These are phyloP conservation scores for Keithomyces neogunnii DNA, from an alignment of 2,329 filamentous ascomycete species.

Conservation along the genomic window DNA sequence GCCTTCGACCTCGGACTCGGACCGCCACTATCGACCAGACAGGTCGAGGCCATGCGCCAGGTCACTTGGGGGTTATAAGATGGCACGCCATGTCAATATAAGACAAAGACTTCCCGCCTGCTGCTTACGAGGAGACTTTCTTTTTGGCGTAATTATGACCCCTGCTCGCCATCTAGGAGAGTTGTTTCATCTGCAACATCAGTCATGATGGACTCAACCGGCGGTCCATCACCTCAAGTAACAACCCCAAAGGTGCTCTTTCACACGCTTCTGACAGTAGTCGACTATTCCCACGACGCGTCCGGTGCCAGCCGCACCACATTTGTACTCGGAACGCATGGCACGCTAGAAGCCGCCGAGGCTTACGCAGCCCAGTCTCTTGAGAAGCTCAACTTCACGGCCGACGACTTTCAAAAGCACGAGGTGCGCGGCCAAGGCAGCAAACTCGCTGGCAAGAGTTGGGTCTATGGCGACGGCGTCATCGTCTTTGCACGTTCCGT, in stretches of 20 bases:
- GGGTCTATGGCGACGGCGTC: constrained; percentile 29
- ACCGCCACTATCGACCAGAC: too few species aligned
- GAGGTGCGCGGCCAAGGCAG: constrained; percentile 10
- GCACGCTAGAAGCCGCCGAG: constrained; percentile 27
- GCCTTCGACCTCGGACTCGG: too few species aligned
- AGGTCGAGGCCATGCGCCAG: too few species aligned
- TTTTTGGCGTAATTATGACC: too few species aligned
- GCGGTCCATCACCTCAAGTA: not conserved
- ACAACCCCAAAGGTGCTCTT: constrained; percentile 22
- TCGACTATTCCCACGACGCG: constrained; percentile 16
- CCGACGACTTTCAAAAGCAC: constrained; percentile 28
- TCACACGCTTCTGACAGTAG: constrained; percentile 28
- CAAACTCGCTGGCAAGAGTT: constrained; percentile 12
- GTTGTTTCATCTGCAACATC: not conserved
- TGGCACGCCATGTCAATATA: too few species aligned
- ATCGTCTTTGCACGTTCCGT: constrained; percentile 27
- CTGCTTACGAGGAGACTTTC: too few species aligned
- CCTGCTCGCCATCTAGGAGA: too few species aligned
- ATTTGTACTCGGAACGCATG: constrained; percentile 31
- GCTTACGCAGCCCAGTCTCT: constrained; percentile 23
- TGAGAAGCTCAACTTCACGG: constrained; percentile 23
- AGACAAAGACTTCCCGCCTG: too few species aligned
- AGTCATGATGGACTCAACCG: not conserved
- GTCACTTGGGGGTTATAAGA: too few species aligned
- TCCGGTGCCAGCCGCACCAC: constrained; percentile 19